Percentiles rank a stretch among this genome's conserved stretches.
These are phyloP conservation scores for Arxiozyma bovina DNA, from an alignment of 1,139 yeast species.

Conservation along the genomic window DNA sequence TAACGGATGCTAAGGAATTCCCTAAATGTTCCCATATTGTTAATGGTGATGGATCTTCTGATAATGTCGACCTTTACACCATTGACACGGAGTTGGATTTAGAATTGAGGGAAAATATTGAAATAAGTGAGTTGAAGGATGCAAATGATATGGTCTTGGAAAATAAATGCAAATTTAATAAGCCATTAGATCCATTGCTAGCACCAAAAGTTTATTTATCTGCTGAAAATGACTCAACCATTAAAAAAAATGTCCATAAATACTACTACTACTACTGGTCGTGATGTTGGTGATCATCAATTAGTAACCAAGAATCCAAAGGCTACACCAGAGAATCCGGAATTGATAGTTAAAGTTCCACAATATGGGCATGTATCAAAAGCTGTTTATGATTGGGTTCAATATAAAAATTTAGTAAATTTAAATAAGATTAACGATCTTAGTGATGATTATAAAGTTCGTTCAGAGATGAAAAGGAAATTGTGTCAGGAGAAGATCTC, in stretches of 20 bases:
- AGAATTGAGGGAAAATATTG: conserved; percentile 2
- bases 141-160: conserved; percentile 9
- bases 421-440: conserved; percentile 15
- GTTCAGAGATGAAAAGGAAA: conserved; percentile 12
- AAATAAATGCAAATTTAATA: conserved; percentile 4
- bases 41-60: background rate
- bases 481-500: conserved; percentile 19
- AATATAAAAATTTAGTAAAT: conserved; percentile 21
- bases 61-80: background rate
- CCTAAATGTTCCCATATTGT: background rate
- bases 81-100: background rate
- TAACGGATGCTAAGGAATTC: conserved; percentile 1
- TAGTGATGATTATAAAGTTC: conserved; percentile 7
- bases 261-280: background rate
- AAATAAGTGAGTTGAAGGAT: conserved; percentile 8
- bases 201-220: conserved; percentile 21
- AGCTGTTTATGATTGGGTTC: conserved; percentile 24
- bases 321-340: conserved; percentile 29
- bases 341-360: conserved; percentile 21
- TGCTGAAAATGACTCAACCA: background rate
- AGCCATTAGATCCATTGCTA: conserved; percentile 13
- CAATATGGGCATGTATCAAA: conserved; percentile 26
- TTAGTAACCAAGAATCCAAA: conserved; percentile 14
- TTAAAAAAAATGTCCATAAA: too few relatives aligned
- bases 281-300: conserved; percentile 1